Evolutionary conservation across 1,284 basidiomycete species (phyloP).

Genomic region (Retiboletus fuscus): DNA sequence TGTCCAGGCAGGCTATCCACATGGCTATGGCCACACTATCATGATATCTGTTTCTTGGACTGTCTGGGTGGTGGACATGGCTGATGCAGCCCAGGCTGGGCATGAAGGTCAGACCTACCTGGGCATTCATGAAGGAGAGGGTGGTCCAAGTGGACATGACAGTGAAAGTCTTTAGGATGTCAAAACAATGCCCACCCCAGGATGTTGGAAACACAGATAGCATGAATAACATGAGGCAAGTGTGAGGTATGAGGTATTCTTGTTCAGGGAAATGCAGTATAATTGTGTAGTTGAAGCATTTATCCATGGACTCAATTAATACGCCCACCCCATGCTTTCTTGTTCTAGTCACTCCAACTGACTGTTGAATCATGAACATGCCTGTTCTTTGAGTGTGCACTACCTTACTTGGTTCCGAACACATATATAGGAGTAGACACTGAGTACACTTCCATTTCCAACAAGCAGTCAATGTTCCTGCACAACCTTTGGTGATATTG

Average conservation of each 20-base stretch:
- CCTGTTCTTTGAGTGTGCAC: neutral
- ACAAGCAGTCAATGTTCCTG: neutral
- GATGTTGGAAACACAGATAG: neutral
- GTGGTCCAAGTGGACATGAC: neutral
- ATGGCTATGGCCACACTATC: neutral
- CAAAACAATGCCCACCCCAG: neutral
- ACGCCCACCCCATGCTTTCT: too few relatives aligned
- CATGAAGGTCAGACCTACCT: neutral
- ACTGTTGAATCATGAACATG: neutral
- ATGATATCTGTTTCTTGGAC: conserved; percentile 27
- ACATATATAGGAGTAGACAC: too few relatives aligned
- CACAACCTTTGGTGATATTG: neutral
- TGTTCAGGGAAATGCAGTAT: neutral
- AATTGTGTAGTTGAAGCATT: neutral
- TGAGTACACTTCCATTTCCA: conserved; percentile 1
- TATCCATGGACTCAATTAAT: neutral
- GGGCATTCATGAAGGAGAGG: neutral
- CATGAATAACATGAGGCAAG: neutral
- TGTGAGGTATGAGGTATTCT: neutral
- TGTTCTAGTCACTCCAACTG: too few relatives aligned
- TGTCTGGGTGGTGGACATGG: neutral
- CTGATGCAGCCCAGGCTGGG: neutral
- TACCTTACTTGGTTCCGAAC: neutral
- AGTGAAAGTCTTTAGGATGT: neutral
- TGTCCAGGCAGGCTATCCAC: conserved; percentile 31